A percentile compares a stretch with the other conserved stretches of the same genome.
Conservation (phyloP, 495 filamentous ascomycete genomes). For the Rusavskia elegans region DNA sequence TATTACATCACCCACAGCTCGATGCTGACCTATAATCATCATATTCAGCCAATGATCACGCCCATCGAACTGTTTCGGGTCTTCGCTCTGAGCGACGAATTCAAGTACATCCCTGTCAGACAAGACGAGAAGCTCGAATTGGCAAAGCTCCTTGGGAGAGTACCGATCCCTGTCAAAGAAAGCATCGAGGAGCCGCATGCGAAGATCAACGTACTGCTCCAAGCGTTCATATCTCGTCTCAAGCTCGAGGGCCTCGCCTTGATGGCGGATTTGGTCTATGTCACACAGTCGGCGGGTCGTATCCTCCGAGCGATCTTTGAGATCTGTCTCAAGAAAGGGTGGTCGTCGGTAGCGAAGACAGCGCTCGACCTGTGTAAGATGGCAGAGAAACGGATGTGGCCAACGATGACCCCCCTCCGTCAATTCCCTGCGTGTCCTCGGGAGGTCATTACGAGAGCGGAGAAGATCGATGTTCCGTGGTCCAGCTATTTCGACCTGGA, state of each 20-base stretch:
- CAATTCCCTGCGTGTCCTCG: constrained; percentile 71
- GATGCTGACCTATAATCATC: constrained; percentile 90
- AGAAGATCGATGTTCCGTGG: constrained; percentile 91
- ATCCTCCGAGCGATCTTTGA: constrained; percentile 94
- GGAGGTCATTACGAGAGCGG: constrained; percentile 82
- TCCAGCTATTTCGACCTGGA: constrained; percentile 88
- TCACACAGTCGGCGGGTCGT: constrained; percentile 93
- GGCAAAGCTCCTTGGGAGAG: constrained; percentile 73
- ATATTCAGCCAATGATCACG: constrained; percentile 83
- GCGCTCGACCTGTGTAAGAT: constrained; percentile 95
- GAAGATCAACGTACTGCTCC: constrained; percentile 97
- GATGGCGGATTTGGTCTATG: constrained; percentile 98
- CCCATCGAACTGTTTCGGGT: constrained; percentile 91
- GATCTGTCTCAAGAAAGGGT: constrained; percentile 89
- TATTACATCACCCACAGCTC: constrained; percentile 97
- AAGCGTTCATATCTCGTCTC: constrained; percentile 91
- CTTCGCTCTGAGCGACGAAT: constrained; percentile 95
- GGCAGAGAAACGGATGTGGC: constrained; percentile 99
- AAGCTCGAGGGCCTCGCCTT: constrained; percentile 86
- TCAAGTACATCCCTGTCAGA: constrained; percentile 96
- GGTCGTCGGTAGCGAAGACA: constrained; percentile 83
- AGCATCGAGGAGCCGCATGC: constrained; percentile 91
- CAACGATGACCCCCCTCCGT: constrained; percentile 87
- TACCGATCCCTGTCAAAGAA: constrained; percentile 95
- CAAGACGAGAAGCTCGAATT: constrained; percentile 96